Percentiles rank a stretch among this genome's conserved stretches.
Evolutionary conservation across 257 asterid genomes (phyloP).

Genomic region (Solanum medicagineum): DNA sequence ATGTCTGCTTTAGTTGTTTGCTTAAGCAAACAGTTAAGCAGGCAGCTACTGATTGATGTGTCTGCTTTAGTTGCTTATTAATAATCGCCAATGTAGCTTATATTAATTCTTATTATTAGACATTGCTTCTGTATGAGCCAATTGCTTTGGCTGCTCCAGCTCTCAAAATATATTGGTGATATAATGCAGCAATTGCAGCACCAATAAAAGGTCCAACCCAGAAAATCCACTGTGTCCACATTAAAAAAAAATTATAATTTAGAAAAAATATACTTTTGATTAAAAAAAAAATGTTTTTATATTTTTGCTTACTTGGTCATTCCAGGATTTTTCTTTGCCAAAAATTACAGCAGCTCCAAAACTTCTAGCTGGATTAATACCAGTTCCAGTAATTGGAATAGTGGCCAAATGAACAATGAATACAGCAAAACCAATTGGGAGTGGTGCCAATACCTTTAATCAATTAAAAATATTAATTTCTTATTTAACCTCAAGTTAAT

Average conservation of each 20-base stretch:
- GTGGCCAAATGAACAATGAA: slow-evolving; percentile 74
- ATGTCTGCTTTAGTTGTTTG: too few species aligned
- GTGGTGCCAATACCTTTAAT: slow-evolving; percentile 62
- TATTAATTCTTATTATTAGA: background rate
- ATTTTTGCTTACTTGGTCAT: slow-evolving; percentile 35
- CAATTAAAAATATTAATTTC: background rate
- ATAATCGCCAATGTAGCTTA: background rate
- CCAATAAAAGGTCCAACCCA: slow-evolving; percentile 84
- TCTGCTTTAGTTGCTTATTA: background rate
- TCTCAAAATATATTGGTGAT: slow-evolving; percentile 52
- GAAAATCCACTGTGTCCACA: slow-evolving; percentile 48
- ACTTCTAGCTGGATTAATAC: slow-evolving; percentile 66
- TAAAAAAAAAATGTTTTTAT: background rate
- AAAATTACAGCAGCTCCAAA: slow-evolving; percentile 64
- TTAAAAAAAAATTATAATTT: background rate
- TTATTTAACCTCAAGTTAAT: background rate
- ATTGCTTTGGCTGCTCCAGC: slow-evolving; percentile 61
- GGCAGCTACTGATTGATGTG: too few species aligned
- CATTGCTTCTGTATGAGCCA: slow-evolving; percentile 56
- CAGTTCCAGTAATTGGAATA: slow-evolving; percentile 61
- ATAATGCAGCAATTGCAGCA: slow-evolving; percentile 75
- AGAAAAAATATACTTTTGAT: too few species aligned
- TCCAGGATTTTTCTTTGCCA: slow-evolving; percentile 54
- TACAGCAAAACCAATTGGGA: slow-evolving; percentile 69
- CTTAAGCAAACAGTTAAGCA: too few species aligned